Conservation (phyloP, 2,329 filamentous ascomycete genomes). For the Fusarium longipes region DNA sequence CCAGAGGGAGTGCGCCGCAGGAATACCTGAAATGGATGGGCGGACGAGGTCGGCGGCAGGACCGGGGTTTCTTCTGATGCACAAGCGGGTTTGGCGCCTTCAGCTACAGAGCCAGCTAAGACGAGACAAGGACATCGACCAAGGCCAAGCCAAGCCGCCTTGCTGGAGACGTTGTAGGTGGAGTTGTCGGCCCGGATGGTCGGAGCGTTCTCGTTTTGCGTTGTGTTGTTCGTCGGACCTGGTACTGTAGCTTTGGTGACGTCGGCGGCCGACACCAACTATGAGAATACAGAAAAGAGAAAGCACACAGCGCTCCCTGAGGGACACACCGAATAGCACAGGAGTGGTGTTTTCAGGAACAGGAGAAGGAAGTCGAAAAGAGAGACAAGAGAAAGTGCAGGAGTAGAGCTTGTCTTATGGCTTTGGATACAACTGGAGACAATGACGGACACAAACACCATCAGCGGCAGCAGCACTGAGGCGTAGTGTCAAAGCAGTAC, state of each 20-base stretch:
- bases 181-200: slow-evolving; percentile 48
- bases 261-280: slow-evolving; percentile 43
- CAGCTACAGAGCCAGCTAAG: slow-evolving; percentile 45
- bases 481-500: slow-evolving; percentile 25
- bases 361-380: slow-evolving; percentile 6
- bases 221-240: slow-evolving; percentile 38
- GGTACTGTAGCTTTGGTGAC: slow-evolving; percentile 44
- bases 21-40: slow-evolving; percentile 43
- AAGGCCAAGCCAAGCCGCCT: slow-evolving; percentile 43
- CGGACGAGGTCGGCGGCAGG: slow-evolving; percentile 46
- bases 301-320: slow-evolving; percentile 36
- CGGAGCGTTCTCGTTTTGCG: slow-evolving; percentile 44
- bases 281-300: slow-evolving; percentile 16
- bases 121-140: slow-evolving; percentile 36
- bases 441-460: slow-evolving; percentile 7
- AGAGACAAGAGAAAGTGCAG: not conserved
- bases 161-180: slow-evolving; percentile 46
- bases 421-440: slow-evolving; percentile 23
- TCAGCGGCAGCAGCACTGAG: slow-evolving; percentile 11
- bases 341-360: slow-evolving; percentile 7
- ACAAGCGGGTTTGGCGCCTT: slow-evolving; percentile 51
- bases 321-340: slow-evolving; percentile 29
- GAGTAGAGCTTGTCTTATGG: slow-evolving; percentile 33
- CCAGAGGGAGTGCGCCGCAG: slow-evolving; percentile 36
- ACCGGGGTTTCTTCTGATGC: slow-evolving; percentile 44